phyloP scores from a whole-genome alignment of 176 grass and related monocot genomes.

The Typha latifolia region DNA sequence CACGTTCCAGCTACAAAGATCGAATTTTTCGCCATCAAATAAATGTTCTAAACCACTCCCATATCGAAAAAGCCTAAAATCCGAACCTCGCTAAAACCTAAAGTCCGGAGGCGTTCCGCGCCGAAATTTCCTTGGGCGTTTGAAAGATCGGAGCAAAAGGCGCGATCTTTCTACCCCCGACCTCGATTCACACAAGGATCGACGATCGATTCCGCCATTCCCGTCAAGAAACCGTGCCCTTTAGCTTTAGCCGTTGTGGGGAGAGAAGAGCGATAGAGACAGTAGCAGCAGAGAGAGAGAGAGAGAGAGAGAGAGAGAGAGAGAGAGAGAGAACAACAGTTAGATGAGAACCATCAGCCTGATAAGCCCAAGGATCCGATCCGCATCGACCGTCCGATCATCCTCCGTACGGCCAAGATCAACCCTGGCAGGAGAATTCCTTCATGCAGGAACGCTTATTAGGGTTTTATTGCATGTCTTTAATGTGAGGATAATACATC shows the following conservation, averaged over 20 bases:
- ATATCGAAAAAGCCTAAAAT: constrained; percentile 22
- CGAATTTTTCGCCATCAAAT: neutral
- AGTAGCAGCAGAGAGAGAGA: constrained; percentile 34
- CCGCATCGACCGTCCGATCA: constrained; percentile 27
- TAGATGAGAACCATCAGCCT: constrained; percentile 17
- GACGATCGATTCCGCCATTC: constrained; percentile 62
- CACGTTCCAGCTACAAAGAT: constrained; percentile 3
- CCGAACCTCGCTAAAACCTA: constrained; percentile 1
- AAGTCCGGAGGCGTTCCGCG: constrained; percentile 15
- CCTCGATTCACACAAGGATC: constrained; percentile 35
- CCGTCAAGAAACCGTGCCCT: constrained; percentile 1
- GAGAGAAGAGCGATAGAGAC: constrained; percentile 8
- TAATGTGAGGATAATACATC: constrained; percentile 17
- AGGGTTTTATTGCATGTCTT: constrained; percentile 67
- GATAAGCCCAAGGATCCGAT: constrained; percentile 45
- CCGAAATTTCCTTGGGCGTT: constrained; percentile 17
- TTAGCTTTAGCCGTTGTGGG: constrained; percentile 20
- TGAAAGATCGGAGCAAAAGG: constrained; percentile 43
- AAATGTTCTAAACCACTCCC: neutral
- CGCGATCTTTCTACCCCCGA: constrained; percentile 9
- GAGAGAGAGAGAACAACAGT: neutral
- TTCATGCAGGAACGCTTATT: constrained; percentile 30
- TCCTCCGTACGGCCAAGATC: constrained; percentile 17
- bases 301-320: constrained; percentile 36
- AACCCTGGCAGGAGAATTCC: constrained; percentile 12